A percentile compares a stretch with the other conserved stretches of the same genome.
These are phyloP conservation scores for Aspergillus calidoustus DNA, from an alignment of 2,329 filamentous ascomycete genomes.

Conservation along the genomic window DNA sequence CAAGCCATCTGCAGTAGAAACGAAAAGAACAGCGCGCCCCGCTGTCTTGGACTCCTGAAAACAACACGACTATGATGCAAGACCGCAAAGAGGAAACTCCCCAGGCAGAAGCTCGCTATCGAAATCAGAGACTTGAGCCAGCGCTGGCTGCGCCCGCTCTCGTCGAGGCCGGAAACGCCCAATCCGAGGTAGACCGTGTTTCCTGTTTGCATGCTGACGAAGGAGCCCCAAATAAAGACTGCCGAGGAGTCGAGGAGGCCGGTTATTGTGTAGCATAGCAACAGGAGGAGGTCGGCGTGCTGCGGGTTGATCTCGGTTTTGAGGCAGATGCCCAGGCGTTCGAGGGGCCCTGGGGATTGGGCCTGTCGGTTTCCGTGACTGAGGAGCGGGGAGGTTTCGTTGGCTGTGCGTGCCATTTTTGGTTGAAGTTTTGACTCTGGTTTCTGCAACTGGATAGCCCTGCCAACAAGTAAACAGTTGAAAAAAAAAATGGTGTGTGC, in stretches of 20 bases:
- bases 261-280: slow-evolving; percentile 76
- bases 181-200: slow-evolving; percentile 82
- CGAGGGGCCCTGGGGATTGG: neutral
- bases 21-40: slow-evolving; percentile 56
- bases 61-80: slow-evolving; percentile 59
- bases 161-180: slow-evolving; percentile 62
- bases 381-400: neutral
- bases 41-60: slow-evolving; percentile 39
- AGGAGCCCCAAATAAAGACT: slow-evolving; percentile 77
- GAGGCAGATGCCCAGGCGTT: slow-evolving; percentile 17
- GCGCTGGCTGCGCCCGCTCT: slow-evolving; percentile 48
- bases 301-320: slow-evolving; percentile 60
- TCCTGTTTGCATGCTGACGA: slow-evolving; percentile 85
- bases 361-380: neutral
- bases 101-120: slow-evolving; percentile 71
- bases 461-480: neutral
- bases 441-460: neutral
- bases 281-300: slow-evolving; percentile 69
- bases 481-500: no score
- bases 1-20: slow-evolving; percentile 59
- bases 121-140: slow-evolving; percentile 76
- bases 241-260: slow-evolving; percentile 77
- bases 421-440: neutral
- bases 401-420: neutral
- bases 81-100: slow-evolving; percentile 71